Base-by-base conservation (phyloP, 768 basidiomycete genomes). In the Mycena filopes region DNA sequence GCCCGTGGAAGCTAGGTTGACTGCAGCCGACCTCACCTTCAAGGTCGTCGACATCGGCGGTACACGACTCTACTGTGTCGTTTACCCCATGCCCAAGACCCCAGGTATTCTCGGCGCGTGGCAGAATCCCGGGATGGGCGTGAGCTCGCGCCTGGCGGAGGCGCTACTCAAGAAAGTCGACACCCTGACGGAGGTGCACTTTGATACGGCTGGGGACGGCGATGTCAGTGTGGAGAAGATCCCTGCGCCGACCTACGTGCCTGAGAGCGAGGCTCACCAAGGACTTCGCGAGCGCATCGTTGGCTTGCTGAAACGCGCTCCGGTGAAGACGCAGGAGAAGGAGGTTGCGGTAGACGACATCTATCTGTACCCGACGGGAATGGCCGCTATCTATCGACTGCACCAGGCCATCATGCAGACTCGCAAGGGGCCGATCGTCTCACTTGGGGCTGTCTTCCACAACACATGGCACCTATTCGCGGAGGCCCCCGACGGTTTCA, bases 71-170 rank as follows among this genome's bases (percentile, higher is more conserved):
- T 53, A 53, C 31, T 53, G 51, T 13, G 51, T 53, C 33, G 33
- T 29, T 4, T 53, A 36, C 26, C 33, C 51, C 1, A 36, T 53
- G 33, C n/a, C 51, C 33, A 53, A 53, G 33, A 13, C n/a, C 5
- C 33, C 51, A 21, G 51, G 51, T 10, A 53, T 53, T 21, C 33
- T 53, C n/a, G 51, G 51, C 16, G 7, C 38, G n/a, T 53, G 51
- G 51, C 33, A 38, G 23, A 53, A 40, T n/a, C n/a, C 21, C 15
- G 51, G 51, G 12, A 2, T 25, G 23, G 47, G 47, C 5, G 28
- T 48, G 13, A 51, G 50, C 29, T 20, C 28, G 21, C 50, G 29
- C 12, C n/a, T 51, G n/a, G 50, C 50, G 8, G 50, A 31, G 33
- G 18, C 29, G 12, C 50, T 51, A 16, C 50, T 51, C 29, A 51